Conservation (phyloP, 169 alveolate genomes). For the Besnoitia besnoiti region DNA sequence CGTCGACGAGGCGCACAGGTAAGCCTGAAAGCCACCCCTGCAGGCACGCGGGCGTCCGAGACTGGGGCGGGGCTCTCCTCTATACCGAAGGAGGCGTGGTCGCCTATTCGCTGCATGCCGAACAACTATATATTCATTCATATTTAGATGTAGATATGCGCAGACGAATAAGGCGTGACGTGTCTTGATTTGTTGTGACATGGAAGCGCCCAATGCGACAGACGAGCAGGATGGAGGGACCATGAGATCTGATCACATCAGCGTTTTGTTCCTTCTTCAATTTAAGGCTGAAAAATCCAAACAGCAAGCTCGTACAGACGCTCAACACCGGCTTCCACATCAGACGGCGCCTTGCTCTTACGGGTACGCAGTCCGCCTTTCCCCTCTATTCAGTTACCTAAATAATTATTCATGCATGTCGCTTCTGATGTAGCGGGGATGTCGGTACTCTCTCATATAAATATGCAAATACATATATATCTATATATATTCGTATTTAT, state of each 20-base stretch:
- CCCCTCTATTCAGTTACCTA: neutral
- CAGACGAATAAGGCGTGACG: neutral
- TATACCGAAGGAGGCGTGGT: too few species aligned
- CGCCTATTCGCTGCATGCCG: too few species aligned
- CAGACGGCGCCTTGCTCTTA: slow-evolving; percentile 88
- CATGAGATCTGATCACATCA: too few species aligned
- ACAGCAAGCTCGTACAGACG: slow-evolving; percentile 84
- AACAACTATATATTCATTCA: neutral
- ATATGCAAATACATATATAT: neutral
- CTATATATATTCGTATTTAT: neutral
- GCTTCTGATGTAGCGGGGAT: neutral
- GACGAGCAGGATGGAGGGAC: too few species aligned
- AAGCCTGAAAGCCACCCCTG: too few species aligned
- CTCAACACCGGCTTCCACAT: slow-evolving; percentile 79
- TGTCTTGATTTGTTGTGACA: too few species aligned
- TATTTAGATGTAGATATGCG: neutral
- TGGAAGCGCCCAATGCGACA: too few species aligned
- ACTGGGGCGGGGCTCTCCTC: too few species aligned
- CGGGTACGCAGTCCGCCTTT: slow-evolving; percentile 80
- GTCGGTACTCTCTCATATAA: neutral
- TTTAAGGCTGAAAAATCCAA: slow-evolving; percentile 92
- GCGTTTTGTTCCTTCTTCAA: neutral
- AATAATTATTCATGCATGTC: too few species aligned
- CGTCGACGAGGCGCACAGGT: slow-evolving; percentile 95
- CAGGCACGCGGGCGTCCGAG: too few species aligned